Evolutionary conservation across 306 rosid species (phyloP).

Genomic region (Prunus fruticosa): DNA sequence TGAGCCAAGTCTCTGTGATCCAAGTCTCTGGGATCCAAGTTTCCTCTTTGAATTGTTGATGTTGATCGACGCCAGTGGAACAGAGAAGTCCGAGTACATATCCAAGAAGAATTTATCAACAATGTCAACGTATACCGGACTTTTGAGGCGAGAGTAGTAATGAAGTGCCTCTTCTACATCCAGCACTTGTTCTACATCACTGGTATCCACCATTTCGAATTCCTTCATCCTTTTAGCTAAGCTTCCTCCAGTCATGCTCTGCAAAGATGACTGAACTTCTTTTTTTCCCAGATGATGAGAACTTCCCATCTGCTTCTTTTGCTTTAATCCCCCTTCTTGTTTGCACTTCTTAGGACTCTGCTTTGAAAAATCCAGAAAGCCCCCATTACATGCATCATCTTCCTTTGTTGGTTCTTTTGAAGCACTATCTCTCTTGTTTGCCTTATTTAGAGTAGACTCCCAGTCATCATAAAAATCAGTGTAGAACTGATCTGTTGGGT

Average conservation of each 20-base stretch:
- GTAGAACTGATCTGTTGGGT: conserved; percentile 50
- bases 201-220: conserved; percentile 64
- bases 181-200: conserved; percentile 73
- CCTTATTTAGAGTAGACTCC: conserved; percentile 51
- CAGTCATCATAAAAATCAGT: conserved; percentile 62
- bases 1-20: conserved; percentile 40
- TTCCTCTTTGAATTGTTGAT: conserved; percentile 44
- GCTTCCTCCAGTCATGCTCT: conserved; percentile 28
- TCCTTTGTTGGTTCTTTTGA: conserved; percentile 36
- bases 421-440: conserved; percentile 26
- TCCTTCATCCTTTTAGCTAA: conserved; percentile 77
- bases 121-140: conserved; percentile 75
- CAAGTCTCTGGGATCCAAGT: conserved; percentile 25
- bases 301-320: conserved; percentile 39
- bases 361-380: conserved; percentile 26
- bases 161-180: conserved; percentile 94
- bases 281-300: conserved; percentile 29
- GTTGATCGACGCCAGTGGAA: conserved; percentile 44
- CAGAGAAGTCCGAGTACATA: conserved; percentile 55
- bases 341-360: conserved; percentile 35
- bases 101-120: conserved; percentile 83
- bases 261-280: conserved; percentile 27
- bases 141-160: conserved; percentile 85
- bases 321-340: conserved; percentile 32
- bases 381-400: conserved; percentile 32